Percentiles rank a stretch among this genome's conserved stretches.
Conservation (phyloP, 257 asterid species). For the Solanum habrochaites region DNA sequence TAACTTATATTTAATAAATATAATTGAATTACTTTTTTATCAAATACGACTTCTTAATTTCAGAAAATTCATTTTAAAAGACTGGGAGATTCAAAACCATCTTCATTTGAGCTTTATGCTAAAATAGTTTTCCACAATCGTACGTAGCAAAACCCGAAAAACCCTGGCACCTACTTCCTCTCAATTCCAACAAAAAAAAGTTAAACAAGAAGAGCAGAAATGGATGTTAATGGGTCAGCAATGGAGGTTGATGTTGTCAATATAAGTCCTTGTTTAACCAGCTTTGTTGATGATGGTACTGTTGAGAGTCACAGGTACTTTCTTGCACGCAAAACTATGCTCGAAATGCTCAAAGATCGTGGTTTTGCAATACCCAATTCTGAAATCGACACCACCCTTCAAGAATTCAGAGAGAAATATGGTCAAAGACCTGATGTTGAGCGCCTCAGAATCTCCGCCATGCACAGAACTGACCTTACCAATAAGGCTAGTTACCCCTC, state of each 20-base stretch:
- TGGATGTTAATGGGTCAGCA: constrained; percentile 3
- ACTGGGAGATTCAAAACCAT: not conserved
- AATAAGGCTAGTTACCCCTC: constrained; percentile 33
- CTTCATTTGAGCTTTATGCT: not conserved
- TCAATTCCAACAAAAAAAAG: not conserved
- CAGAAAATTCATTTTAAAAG: not conserved
- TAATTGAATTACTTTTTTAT: too few relatives aligned
- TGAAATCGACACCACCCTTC: constrained; percentile 58
- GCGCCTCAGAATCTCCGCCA: constrained; percentile 43
- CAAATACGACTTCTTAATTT: too few relatives aligned
- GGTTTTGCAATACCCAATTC: constrained; percentile 66
- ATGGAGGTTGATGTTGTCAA: constrained; percentile 15
- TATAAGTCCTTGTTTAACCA: constrained; percentile 33
- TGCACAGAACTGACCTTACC: constrained; percentile 59
- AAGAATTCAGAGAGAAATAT: constrained; percentile 45
- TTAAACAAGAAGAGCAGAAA: not conserved
- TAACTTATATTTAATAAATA: not conserved
- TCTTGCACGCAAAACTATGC: constrained; percentile 58
- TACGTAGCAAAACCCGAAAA: not conserved
- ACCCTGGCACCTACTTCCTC: not conserved
- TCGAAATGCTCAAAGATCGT: constrained; percentile 92
- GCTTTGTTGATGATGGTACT: constrained; percentile 48
- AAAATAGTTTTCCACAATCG: not conserved
- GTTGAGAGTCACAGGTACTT: constrained; percentile 69
- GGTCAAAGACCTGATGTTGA: constrained; percentile 41